Percentiles rank a stretch among this genome's conserved stretches.
phyloP scores from a whole-genome alignment of 2,329 filamentous ascomycete genomes.

The Zopfia rhizophila region DNA sequence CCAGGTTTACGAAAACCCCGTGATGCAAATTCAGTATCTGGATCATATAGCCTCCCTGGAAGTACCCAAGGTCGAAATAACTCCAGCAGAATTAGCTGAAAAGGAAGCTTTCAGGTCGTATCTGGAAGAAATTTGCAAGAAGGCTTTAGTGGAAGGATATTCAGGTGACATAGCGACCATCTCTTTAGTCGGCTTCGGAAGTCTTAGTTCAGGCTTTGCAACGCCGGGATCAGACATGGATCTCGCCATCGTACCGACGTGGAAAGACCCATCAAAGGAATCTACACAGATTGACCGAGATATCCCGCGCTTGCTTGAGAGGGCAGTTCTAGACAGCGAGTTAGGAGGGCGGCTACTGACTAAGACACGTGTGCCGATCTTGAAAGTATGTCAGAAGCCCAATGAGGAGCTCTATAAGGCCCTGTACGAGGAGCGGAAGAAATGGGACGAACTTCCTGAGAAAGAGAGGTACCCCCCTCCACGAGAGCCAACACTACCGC shows the following conservation, averaged over 20 bases:
- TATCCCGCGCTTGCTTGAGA: conserved; percentile 80
- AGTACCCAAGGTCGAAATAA: conserved; percentile 71
- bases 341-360: conserved; percentile 81
- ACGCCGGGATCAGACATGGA: conserved; percentile 93
- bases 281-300: conserved; percentile 60
- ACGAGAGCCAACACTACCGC: conserved; percentile 17
- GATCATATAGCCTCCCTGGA: conserved; percentile 57
- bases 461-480: conserved; percentile 55
- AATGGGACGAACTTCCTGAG: conserved; percentile 72
- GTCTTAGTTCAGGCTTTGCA: conserved; percentile 84
- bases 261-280: conserved; percentile 41
- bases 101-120: conserved; percentile 76
- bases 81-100: conserved; percentile 68
- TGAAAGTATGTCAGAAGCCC: conserved; percentile 84
- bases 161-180: conserved; percentile 65
- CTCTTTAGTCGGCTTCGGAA: conserved; percentile 82
- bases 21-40: conserved; percentile 54
- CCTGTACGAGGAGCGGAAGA: conserved; percentile 72
- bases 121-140: conserved; percentile 72
- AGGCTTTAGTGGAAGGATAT: conserved; percentile 63
- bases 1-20: conserved; percentile 32
- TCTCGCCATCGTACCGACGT: conserved; percentile 76
- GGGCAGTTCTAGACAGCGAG: conserved; percentile 75
- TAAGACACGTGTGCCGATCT: conserved; percentile 83
- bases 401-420: conserved; percentile 68